Evolutionary conservation across 1,284 basidiomycete genomes (phyloP).

Genomic region (Malassezia restricta): DNA sequence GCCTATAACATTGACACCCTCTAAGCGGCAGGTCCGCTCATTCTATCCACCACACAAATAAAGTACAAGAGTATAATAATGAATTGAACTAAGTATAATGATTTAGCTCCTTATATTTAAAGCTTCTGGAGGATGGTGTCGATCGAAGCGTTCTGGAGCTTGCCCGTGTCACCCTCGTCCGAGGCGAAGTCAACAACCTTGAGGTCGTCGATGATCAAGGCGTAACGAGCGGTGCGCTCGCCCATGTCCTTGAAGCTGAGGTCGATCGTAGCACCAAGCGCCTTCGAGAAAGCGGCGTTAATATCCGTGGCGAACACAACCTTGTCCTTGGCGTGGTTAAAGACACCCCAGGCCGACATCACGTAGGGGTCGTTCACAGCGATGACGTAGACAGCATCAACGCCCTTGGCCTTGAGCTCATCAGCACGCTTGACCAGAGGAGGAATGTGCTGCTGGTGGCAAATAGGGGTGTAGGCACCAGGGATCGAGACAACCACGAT

Average conservation of each 20-base stretch:
- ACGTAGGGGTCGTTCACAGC: conserved; percentile 43
- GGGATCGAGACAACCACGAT: conserved; percentile 66
- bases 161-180: conserved; percentile 12
- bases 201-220: conserved; percentile 59
- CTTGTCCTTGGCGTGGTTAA: conserved; percentile 60
- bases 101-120: neutral
- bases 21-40: too few species aligned
- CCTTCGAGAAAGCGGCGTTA: conserved; percentile 56
- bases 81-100: too few species aligned
- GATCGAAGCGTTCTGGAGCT: conserved; percentile 1
- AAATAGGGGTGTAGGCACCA: conserved; percentile 52
- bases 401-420: conserved; percentile 60
- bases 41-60: too few species aligned
- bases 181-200: conserved; percentile 45
- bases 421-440: conserved; percentile 57
- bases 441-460: conserved; percentile 52
- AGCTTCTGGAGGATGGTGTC: conserved; percentile 10
- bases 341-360: conserved; percentile 56
- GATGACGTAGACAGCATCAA: conserved; percentile 54
- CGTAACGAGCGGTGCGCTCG: conserved; percentile 59
- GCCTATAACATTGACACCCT: too few species aligned
- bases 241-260: conserved; percentile 55
- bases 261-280: conserved; percentile 57
- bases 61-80: too few species aligned
- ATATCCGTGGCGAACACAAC: conserved; percentile 59